These are phyloP conservation scores for Mortierella polycephala DNA, from an alignment of 371 early-diverging fungal species.

Conservation along the genomic window DNA sequence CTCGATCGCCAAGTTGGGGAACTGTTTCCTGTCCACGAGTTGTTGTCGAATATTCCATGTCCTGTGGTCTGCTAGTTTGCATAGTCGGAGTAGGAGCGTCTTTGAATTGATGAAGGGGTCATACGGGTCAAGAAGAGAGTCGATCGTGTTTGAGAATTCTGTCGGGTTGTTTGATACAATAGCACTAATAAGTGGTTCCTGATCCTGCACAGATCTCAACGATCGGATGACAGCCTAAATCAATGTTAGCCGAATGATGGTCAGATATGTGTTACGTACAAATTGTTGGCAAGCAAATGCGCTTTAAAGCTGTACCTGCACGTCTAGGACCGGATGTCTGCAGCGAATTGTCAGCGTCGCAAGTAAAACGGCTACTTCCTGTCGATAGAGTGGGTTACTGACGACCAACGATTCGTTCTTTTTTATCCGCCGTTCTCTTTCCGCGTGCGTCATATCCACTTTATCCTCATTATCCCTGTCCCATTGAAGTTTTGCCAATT, in stretches of 20 bases:
- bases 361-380: constrained; percentile 22
- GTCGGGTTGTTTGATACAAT: constrained; percentile 38
- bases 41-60: constrained; percentile 46
- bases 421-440: not conserved
- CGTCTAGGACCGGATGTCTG: constrained; percentile 21
- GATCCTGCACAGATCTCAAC: constrained; percentile 25
- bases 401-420: constrained; percentile 5
- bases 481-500: constrained; percentile 13
- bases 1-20: constrained; percentile 46
- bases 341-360: constrained; percentile 25
- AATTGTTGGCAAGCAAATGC: not conserved
- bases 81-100: constrained; percentile 28
- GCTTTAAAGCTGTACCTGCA: constrained; percentile 25
- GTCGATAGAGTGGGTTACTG: constrained; percentile 34
- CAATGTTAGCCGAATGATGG: too few species aligned
- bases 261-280: not conserved
- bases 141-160: constrained; percentile 31
- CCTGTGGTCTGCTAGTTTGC: constrained; percentile 40
- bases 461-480: not conserved
- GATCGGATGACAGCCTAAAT: constrained; percentile 22
- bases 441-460: not conserved
- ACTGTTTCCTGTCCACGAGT: constrained; percentile 28
- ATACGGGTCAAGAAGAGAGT: constrained; percentile 25
- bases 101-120: constrained; percentile 22
- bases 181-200: constrained; percentile 20